Percentiles rank a stretch among this genome's conserved stretches.
Evolutionary conservation across 108 stramenopile species (phyloP).

Genomic region (Cyclotella kingstonii): DNA sequence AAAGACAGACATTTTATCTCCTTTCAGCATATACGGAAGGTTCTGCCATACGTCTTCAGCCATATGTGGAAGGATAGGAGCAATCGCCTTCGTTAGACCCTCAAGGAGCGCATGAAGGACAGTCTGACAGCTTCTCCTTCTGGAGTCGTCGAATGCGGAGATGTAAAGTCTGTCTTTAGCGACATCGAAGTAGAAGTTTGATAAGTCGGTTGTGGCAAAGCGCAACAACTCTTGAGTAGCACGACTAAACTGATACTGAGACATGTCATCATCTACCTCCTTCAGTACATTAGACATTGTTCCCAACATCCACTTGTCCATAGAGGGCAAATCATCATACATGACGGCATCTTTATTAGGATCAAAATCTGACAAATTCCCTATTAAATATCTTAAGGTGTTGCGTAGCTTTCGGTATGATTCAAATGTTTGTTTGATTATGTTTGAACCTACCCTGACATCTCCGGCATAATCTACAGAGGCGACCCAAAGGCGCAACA

Average conservation of each 20-base stretch:
- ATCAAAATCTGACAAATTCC: constrained; percentile 90
- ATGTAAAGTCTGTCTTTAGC: constrained; percentile 98
- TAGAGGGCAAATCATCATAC: constrained; percentile 84
- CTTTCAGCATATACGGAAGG: constrained; percentile 67
- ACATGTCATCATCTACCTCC: constrained; percentile 87
- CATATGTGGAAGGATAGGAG: constrained; percentile 96
- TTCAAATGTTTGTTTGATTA: constrained; percentile 95
- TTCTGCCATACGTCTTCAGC: constrained; percentile 98
- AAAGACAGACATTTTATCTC: constrained; percentile 66
- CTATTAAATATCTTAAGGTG: constrained; percentile 93
- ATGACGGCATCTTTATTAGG: constrained; percentile 72
- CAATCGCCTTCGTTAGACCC: constrained; percentile 81
- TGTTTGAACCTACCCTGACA: constrained; percentile 87
- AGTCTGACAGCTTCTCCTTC: constrained; percentile 91
- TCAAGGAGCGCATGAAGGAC: constrained; percentile 83
- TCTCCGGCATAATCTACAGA: constrained; percentile 96
- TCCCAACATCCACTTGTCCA: constrained; percentile 97
- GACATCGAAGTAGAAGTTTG: constrained; percentile 96
- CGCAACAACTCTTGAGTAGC: constrained; percentile 83
- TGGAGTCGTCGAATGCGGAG: constrained; percentile 76
- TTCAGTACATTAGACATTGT: constrained; percentile 67
- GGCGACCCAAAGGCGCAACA: constrained; percentile 97
- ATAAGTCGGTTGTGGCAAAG: constrained; percentile 91
- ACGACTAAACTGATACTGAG: constrained; percentile 82
- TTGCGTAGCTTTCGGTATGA: constrained; percentile 95